phyloP scores from a whole-genome alignment of 768 basidiomycete genomes.

The Panellus pusillus region DNA sequence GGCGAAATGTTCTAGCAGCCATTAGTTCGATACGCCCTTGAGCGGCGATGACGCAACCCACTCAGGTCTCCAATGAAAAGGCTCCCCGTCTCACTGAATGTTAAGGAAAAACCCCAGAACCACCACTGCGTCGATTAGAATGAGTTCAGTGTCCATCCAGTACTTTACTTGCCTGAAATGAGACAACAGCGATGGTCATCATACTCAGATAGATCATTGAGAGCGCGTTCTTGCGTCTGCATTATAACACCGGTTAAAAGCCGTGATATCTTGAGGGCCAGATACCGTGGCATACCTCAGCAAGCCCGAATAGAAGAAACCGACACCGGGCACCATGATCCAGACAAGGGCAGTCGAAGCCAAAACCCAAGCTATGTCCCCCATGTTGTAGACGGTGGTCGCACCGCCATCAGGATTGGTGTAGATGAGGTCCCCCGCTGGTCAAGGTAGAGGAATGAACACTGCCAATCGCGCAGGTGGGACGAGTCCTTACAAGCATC shows the following conservation, averaged over 20 bases:
- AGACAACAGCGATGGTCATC: constrained; percentile 74
- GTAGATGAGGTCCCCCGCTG: constrained; percentile 39
- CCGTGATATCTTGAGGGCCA: background rate
- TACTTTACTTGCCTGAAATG: constrained; percentile 68
- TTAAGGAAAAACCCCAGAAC: constrained; percentile 94
- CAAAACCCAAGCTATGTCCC: constrained; percentile 60
- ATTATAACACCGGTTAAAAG: background rate
- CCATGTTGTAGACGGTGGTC: constrained; percentile 42
- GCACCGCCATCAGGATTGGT: constrained; percentile 31
- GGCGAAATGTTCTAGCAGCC: constrained; percentile 68
- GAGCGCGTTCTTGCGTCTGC: constrained; percentile 83
- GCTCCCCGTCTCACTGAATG: constrained; percentile 78
- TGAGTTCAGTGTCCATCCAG: background rate
- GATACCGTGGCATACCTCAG: constrained; percentile 42
- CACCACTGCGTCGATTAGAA: constrained; percentile 64
- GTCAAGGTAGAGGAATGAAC: background rate
- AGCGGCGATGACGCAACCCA: background rate
- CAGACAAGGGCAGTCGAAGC: constrained; percentile 78
- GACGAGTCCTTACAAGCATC: constrained; percentile 27
- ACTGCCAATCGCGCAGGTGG: background rate
- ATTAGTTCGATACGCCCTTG: background rate
- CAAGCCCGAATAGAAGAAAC: constrained; percentile 89
- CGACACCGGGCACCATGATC: constrained; percentile 84
- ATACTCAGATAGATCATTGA: constrained; percentile 88
- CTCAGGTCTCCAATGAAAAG: constrained; percentile 84